A percentile compares a stretch with the other conserved stretches of the same genome.
Evolutionary conservation across 306 rosid genomes (phyloP).

Genomic region (Sesbania bispinosa): DNA sequence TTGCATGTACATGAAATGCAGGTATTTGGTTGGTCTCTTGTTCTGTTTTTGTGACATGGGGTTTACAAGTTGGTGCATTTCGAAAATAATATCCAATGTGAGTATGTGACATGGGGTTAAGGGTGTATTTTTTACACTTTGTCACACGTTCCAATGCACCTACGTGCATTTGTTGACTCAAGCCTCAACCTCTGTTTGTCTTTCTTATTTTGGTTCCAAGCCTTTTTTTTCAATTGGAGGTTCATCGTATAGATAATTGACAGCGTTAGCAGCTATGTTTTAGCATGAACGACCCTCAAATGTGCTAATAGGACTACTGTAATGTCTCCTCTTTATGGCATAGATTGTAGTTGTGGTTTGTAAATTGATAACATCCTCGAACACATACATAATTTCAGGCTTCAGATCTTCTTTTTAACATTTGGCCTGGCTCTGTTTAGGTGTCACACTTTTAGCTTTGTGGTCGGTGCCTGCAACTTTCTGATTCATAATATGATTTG

Average conservation of each 20-base stretch:
- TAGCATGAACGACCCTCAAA: neutral
- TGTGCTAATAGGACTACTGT: neutral
- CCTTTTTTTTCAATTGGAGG: neutral
- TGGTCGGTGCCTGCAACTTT: neutral
- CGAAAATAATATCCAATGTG: no score
- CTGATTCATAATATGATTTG: neutral
- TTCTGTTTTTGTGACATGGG: neutral
- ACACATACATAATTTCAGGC: no score
- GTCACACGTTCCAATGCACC: neutral
- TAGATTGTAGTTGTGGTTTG: neutral
- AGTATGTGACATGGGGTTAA: no score
- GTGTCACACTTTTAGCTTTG: neutral
- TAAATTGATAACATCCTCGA: neutral
- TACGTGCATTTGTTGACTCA: neutral
- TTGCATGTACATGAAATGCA: constrained; percentile 47
- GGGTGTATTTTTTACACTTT: neutral
- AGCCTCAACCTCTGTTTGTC: neutral
- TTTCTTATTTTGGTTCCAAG: neutral
- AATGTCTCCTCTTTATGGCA: neutral
- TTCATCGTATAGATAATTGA: neutral
- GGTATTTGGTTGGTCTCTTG: constrained; percentile 21
- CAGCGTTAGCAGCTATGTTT: neutral
- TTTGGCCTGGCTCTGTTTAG: neutral
- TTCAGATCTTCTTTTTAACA: no score
- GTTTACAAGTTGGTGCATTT: no score